phyloP scores from a whole-genome alignment of 805 yeast species.

The Kodamaea lidongshanica region DNA sequence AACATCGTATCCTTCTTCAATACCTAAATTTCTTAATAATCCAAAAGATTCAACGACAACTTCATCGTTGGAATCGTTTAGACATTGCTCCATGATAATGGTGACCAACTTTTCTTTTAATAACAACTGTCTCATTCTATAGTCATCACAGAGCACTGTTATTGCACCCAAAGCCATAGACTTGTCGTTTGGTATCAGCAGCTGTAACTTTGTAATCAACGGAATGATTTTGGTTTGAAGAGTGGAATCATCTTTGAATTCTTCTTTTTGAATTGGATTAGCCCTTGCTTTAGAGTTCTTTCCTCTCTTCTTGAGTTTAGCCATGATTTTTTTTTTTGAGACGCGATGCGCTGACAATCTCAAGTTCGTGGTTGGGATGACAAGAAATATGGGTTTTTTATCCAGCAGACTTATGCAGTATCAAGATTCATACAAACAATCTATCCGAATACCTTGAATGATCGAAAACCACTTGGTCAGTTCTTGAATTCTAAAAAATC shows the following conservation, averaged over 20 bases:
- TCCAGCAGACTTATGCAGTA: too few species aligned
- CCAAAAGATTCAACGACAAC: constrained; percentile 79
- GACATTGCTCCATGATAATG: constrained; percentile 53
- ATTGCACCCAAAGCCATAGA: constrained; percentile 73
- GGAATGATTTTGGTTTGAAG: constrained; percentile 60
- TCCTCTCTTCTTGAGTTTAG: constrained; percentile 62
- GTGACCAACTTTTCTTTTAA: constrained; percentile 69
- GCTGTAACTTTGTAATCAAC: constrained; percentile 55
- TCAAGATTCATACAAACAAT: too few species aligned
- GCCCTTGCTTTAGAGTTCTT: constrained; percentile 16
- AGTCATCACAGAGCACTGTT: constrained; percentile 64
- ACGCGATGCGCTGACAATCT: background rate
- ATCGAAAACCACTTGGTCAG: too few species aligned
- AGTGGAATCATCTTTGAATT: constrained; percentile 40
- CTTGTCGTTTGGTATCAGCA: constrained; percentile 64
- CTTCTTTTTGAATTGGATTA: constrained; percentile 12
- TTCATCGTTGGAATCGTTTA: constrained; percentile 65
- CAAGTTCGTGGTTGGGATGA: background rate
- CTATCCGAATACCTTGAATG: too few species aligned
- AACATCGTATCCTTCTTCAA: constrained; percentile 85
- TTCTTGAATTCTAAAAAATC: too few species aligned
- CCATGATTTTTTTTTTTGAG: constrained; percentile 41
- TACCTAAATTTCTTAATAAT: constrained; percentile 66
- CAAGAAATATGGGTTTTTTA: too few species aligned
- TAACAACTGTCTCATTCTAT: constrained; percentile 52